A percentile compares a stretch with the other conserved stretches of the same genome.
These are phyloP conservation scores for Beauveria rudraprayagi DNA, from an alignment of 2,329 filamentous ascomycete species.

Conservation along the genomic window DNA sequence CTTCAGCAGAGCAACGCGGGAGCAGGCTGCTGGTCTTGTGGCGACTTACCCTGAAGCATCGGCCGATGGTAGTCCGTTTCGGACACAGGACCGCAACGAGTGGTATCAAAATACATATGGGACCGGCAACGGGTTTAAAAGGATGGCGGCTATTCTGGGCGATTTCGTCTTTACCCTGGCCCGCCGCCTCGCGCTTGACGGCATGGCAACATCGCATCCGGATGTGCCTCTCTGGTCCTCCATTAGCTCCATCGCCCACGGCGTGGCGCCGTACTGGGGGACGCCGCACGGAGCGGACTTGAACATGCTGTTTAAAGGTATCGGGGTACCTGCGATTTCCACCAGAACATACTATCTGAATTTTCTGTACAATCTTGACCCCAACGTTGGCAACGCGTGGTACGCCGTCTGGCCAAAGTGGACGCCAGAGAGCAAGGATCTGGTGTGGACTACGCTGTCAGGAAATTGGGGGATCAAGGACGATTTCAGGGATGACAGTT, in stretches of 20 bases:
- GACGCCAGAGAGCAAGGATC: slow-evolving; percentile 29
- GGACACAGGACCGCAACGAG: slow-evolving; percentile 60
- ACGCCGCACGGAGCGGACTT: slow-evolving; percentile 38
- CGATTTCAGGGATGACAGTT: not conserved
- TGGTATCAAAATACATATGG: slow-evolving; percentile 45
- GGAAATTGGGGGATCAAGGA: not conserved
- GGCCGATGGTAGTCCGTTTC: slow-evolving; percentile 62
- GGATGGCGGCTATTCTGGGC: slow-evolving; percentile 65
- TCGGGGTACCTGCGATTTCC: slow-evolving; percentile 51
- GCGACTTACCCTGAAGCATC: slow-evolving; percentile 48
- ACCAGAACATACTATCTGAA: slow-evolving; percentile 64
- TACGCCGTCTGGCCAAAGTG: slow-evolving; percentile 31
- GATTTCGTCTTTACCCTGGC: slow-evolving; percentile 60
- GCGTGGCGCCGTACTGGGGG: too few relatives aligned
- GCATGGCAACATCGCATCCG: too few relatives aligned
- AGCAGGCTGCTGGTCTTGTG: slow-evolving; percentile 48
- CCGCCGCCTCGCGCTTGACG: too few relatives aligned
- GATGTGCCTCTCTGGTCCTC: too few relatives aligned
- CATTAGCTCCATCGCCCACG: too few relatives aligned
- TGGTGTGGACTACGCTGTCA: slow-evolving; percentile 32
- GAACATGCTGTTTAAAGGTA: slow-evolving; percentile 59
- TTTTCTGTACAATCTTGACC: slow-evolving; percentile 63
- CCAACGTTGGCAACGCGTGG: slow-evolving; percentile 44
- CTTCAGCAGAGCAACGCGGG: slow-evolving; percentile 48
- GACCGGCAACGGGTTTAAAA: slow-evolving; percentile 53